Evolutionary conservation across 2,329 filamentous ascomycete species (phyloP).

Genomic region (Drechslerella dactyloides): DNA sequence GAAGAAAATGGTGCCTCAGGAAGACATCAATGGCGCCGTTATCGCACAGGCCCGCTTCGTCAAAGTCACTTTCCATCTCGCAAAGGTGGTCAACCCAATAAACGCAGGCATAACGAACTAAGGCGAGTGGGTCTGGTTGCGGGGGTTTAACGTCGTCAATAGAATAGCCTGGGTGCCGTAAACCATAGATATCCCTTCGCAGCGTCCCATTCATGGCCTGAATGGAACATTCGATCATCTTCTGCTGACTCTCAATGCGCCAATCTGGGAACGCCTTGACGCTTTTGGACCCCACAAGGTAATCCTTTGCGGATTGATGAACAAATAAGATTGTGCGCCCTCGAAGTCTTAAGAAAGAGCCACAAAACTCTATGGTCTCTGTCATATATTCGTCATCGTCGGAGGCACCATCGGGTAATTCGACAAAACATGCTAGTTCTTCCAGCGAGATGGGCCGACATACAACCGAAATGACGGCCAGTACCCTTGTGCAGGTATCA

Average conservation of each 20-base stretch:
- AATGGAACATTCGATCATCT: no score
- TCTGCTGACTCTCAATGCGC: no score
- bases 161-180: neutral
- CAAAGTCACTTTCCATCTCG: no score
- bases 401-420: neutral
- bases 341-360: constrained; percentile 8
- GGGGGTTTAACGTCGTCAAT: neutral
- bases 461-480: neutral
- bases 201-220: no score
- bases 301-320: constrained; percentile 27
- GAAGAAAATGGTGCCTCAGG: no score
- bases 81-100: constrained; percentile 27
- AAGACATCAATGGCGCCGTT: no score
- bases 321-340: constrained; percentile 7
- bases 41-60: no score
- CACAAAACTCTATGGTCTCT: constrained; percentile 10
- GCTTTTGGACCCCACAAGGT: neutral
- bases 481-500: constrained; percentile 5
- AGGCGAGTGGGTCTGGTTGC: neutral
- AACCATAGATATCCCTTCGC: no score
- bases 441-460: constrained; percentile 8
- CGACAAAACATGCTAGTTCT: constrained; percentile 11
- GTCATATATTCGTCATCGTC: constrained; percentile 1
- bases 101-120: constrained; percentile 20
- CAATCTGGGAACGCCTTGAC: no score